Conservation (phyloP, 768 basidiomycete species). For the Lactifluus pinguis region DNA sequence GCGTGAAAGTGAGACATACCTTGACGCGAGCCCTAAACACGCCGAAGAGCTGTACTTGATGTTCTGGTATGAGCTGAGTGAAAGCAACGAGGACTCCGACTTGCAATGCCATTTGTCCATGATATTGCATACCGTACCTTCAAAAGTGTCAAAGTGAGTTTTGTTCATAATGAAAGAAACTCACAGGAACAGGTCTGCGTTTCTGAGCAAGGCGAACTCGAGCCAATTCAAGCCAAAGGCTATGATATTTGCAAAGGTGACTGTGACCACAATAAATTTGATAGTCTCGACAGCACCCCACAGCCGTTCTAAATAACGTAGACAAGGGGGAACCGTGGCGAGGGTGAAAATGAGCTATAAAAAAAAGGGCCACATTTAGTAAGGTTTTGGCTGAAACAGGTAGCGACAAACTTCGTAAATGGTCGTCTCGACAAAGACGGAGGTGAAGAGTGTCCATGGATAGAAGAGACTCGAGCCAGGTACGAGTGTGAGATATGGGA, state of each 20-base stretch:
- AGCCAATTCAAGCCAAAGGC: conserved; percentile 85
- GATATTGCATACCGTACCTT: conserved; percentile 84
- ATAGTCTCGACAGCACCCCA: conserved; percentile 85
- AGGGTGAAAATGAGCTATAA: conserved; percentile 67
- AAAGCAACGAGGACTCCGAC: conserved; percentile 88
- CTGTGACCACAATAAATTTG: conserved; percentile 76
- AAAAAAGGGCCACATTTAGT: conserved; percentile 6
- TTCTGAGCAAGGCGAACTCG: conserved; percentile 60
- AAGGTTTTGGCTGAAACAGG: neutral
- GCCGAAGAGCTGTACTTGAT: conserved; percentile 91
- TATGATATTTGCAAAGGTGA: conserved; percentile 81
- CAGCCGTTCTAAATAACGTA: conserved; percentile 86
- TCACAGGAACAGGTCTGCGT: conserved; percentile 71
- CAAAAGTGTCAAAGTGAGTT: neutral
- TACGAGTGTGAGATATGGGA: conserved; percentile 67
- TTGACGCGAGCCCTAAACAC: conserved; percentile 82
- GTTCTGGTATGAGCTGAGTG: conserved; percentile 96
- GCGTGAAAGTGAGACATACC: conserved; percentile 32
- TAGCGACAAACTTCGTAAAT: conserved; percentile 63
- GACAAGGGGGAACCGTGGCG: conserved; percentile 68
- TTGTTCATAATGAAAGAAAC: conserved; percentile 26
- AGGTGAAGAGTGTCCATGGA: conserved; percentile 93
- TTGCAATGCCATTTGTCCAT: conserved; percentile 89
- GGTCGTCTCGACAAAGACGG: conserved; percentile 77
- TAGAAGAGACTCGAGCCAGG: conserved; percentile 76